Conservation (phyloP, 1,284 basidiomycete species). For the Mycosarcoma mackinlayi region DNA sequence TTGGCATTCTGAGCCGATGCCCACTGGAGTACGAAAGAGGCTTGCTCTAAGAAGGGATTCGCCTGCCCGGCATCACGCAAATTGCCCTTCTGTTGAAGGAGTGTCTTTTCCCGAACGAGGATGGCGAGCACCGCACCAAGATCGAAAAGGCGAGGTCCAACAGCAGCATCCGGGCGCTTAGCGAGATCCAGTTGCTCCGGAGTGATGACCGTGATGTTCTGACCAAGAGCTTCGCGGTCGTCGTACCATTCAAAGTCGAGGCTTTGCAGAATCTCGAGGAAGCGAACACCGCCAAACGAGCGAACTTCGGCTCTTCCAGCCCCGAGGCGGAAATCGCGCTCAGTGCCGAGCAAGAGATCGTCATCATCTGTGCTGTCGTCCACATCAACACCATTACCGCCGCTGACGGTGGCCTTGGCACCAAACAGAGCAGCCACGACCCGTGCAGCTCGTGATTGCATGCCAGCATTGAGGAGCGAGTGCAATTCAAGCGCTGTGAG, state of each 20-base stretch:
- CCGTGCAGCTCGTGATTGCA: constrained; percentile 59
- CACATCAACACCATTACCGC: constrained; percentile 14
- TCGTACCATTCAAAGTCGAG: constrained; percentile 90
- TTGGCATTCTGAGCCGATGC: constrained; percentile 62
- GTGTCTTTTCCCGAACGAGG: constrained; percentile 47
- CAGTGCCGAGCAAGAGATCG: constrained; percentile 41
- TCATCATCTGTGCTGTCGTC: constrained; percentile 45
- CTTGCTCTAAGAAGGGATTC: constrained; percentile 59
- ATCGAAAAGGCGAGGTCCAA: constrained; percentile 81
- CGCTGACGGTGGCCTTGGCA: constrained; percentile 35
- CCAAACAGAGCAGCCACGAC: constrained; percentile 64
- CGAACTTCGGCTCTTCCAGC: constrained; percentile 33
- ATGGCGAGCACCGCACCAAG: constrained; percentile 74
- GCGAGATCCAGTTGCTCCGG: constrained; percentile 79
- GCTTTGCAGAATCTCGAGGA: constrained; percentile 87
- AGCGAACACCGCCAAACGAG: constrained; percentile 76
- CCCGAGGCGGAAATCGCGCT: constrained; percentile 44
- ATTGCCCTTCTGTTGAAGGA: constrained; percentile 54
- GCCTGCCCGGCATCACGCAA: constrained; percentile 46
- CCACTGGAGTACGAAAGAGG: constrained; percentile 55
- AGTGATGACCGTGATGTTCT: constrained; percentile 74
- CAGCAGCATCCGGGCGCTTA: constrained; percentile 77
- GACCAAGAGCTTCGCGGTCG: constrained; percentile 70
- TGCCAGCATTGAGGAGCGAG: constrained; percentile 80
- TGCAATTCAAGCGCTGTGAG: constrained; percentile 90